phyloP scores from a whole-genome alignment of 345 rosid genomes.

The Gossypium anomalum region DNA sequence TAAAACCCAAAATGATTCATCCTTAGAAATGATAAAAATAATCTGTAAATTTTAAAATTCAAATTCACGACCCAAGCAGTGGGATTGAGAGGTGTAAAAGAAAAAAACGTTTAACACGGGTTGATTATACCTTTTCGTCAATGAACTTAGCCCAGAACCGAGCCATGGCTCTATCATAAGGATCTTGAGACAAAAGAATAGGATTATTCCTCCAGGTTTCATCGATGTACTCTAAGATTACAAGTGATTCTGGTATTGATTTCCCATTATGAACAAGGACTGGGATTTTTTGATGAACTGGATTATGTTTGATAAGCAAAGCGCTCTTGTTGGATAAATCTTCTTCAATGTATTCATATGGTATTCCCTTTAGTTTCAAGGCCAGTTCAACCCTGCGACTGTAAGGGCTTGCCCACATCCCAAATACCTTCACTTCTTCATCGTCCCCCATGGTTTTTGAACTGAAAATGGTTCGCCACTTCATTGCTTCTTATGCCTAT shows the following conservation, averaged over 20 bases:
- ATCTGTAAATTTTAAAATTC: too few relatives aligned
- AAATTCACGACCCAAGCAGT: too few relatives aligned
- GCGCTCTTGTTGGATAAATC: conserved; percentile 10
- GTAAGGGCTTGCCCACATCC: background rate
- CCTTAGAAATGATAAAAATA: too few relatives aligned
- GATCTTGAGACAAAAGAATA: conserved; percentile 38
- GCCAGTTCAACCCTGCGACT: background rate
- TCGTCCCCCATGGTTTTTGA: background rate
- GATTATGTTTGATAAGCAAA: conserved; percentile 8
- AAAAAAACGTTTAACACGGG: background rate
- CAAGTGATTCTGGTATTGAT: background rate
- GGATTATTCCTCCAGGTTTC: conserved; percentile 19
- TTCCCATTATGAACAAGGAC: conserved; percentile 12
- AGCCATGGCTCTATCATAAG: conserved; percentile 35
- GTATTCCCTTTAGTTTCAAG: conserved; percentile 7
- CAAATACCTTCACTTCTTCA: background rate
- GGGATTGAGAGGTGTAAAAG: too few relatives aligned
- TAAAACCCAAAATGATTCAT: too few relatives aligned
- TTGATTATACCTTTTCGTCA: conserved; percentile 27
- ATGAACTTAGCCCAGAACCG: conserved; percentile 38
- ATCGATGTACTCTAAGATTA: conserved; percentile 9
- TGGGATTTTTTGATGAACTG: conserved; percentile 10
- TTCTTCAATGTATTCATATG: conserved; percentile 8
- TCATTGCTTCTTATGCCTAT: too few relatives aligned
- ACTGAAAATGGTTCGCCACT: background rate